phyloP scores from a whole-genome alignment of 73 alveolate genomes.

The Halteria grandinella region DNA sequence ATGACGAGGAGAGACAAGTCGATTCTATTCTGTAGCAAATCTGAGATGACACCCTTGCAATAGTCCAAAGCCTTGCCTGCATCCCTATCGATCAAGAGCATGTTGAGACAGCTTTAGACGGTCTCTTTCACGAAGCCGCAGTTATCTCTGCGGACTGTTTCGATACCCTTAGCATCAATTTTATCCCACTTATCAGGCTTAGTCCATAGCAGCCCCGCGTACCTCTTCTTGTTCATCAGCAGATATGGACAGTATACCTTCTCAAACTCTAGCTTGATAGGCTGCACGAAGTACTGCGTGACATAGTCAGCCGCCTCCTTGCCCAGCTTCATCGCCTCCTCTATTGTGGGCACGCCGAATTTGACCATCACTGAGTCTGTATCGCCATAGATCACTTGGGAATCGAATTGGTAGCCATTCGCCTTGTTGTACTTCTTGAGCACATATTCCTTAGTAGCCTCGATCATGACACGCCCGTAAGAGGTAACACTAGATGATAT shows the following conservation, averaged over 20 bases:
- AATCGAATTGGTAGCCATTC: slow-evolving; percentile 73
- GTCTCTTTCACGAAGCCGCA: slow-evolving; percentile 87
- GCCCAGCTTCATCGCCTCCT: slow-evolving; percentile 72
- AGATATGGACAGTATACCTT: slow-evolving; percentile 85
- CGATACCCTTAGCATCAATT: slow-evolving; percentile 90
- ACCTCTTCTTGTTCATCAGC: slow-evolving; percentile 86
- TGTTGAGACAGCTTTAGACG: slow-evolving; percentile 77
- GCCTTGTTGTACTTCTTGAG: slow-evolving; percentile 61
- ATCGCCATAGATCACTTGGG: slow-evolving; percentile 82
- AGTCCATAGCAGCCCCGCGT: slow-evolving; percentile 90
- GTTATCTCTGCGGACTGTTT: slow-evolving; percentile 92
- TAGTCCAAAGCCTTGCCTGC: slow-evolving; percentile 78
- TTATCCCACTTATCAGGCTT: slow-evolving; percentile 84
- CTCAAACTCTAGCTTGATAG: slow-evolving; percentile 92
- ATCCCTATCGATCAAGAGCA: slow-evolving; percentile 85
- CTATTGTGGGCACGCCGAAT: slow-evolving; percentile 71
- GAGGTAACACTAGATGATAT: slow-evolving; percentile 90
- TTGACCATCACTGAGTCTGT: slow-evolving; percentile 88
- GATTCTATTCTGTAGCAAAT: slow-evolving; percentile 96
- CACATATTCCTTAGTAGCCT: slow-evolving; percentile 72
- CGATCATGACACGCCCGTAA: slow-evolving; percentile 80
- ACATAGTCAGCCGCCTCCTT: slow-evolving; percentile 79
- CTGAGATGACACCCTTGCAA: slow-evolving; percentile 93
- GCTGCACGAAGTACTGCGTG: slow-evolving; percentile 70
- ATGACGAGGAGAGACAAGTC: slow-evolving; percentile 97